Evolutionary conservation across 2,329 filamentous ascomycete genomes (phyloP).

Genomic region (Aspergillus tamarii): DNA sequence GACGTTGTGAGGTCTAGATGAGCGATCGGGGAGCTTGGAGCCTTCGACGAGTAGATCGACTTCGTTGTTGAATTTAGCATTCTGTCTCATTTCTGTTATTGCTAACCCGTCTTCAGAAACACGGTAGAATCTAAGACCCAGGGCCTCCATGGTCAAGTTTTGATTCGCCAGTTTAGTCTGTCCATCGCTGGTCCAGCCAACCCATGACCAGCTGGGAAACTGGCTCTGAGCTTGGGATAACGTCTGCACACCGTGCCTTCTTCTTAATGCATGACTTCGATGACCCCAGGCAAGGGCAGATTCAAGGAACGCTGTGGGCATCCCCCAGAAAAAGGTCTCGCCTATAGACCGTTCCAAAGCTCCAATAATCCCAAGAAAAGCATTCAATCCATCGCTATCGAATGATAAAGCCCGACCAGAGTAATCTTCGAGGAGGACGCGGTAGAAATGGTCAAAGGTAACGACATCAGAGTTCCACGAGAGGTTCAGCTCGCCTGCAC

Average conservation of each 20-base stretch:
- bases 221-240: background rate
- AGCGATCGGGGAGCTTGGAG: background rate
- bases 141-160: background rate
- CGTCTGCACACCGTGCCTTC: background rate
- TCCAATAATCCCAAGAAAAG: background rate
- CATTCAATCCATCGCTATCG: background rate
- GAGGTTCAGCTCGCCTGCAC: background rate
- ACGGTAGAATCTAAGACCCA: background rate
- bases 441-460: background rate
- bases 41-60: background rate
- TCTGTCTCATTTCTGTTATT: background rate
- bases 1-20: background rate
- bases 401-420: background rate
- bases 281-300: slow-evolving; percentile 1
- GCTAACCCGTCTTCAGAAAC: background rate
- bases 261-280: background rate
- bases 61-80: background rate
- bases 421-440: background rate
- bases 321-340: background rate
- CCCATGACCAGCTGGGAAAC: slow-evolving; percentile 4
- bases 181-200: slow-evolving; percentile 1
- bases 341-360: background rate
- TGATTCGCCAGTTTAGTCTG: slow-evolving; percentile 2
- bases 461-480: background rate
- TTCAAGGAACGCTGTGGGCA: slow-evolving; percentile 1